Evolutionary conservation across 495 filamentous ascomycete species (phyloP).

Genomic region (Cenococcum geophilum): DNA sequence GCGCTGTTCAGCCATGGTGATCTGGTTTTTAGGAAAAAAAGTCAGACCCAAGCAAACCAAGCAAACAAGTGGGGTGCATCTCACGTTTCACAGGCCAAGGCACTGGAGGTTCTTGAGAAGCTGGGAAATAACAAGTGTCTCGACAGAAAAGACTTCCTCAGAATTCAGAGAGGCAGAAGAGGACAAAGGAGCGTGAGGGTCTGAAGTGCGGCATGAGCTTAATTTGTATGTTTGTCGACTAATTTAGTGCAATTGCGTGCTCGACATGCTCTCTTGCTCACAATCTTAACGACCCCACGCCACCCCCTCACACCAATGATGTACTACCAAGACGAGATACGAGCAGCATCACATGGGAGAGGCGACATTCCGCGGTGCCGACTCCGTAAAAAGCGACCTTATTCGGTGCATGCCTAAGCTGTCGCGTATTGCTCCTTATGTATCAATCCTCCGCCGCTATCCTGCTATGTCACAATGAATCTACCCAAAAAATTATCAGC

Average conservation of each 20-base stretch:
- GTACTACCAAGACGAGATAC: too few species aligned
- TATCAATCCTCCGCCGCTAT: too few species aligned
- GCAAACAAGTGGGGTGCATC: slow-evolving; percentile 27
- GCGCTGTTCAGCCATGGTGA: slow-evolving; percentile 33
- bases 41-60: neutral
- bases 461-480: too few species aligned
- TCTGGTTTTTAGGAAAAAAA: slow-evolving; percentile 6
- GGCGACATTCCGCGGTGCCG: too few species aligned
- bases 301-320: neutral
- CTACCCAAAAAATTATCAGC: too few species aligned
- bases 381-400: too few species aligned
- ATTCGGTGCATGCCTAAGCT: too few species aligned
- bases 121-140: neutral
- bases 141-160: too few species aligned
- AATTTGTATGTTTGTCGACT: slow-evolving; percentile 4
- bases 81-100: neutral
- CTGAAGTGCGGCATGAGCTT: neutral
- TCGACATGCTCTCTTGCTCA: neutral
- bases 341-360: too few species aligned
- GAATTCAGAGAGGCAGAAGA: neutral
- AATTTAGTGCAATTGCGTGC: slow-evolving; percentile 8
- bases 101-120: neutral
- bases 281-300: neutral
- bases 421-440: too few species aligned
- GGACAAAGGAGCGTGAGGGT: neutral